Conservation (phyloP, 192 early-diverging fungal species). For the Gonapodya sp. region DNA sequence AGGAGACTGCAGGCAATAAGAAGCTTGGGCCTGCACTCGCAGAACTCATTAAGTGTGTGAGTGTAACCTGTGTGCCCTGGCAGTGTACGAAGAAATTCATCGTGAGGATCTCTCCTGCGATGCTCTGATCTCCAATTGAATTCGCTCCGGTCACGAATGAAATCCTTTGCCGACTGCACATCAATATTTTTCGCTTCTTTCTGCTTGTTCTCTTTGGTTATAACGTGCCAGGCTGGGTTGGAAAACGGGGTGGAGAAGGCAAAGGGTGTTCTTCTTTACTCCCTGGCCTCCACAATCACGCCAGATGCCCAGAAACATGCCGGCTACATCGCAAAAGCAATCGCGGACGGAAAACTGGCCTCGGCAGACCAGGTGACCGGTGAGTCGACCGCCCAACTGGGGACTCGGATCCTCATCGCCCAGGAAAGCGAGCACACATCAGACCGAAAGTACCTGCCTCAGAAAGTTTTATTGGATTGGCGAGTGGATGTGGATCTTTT, state of each 20-base stretch:
- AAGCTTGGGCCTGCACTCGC: slow-evolving; percentile 76
- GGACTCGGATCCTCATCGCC: neutral
- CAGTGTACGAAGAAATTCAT: too few relatives aligned
- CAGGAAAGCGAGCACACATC: neutral
- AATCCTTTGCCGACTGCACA: too few relatives aligned
- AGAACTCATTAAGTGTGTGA: slow-evolving; percentile 58
- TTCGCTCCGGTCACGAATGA: too few relatives aligned
- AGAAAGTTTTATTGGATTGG: neutral
- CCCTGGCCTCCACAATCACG: slow-evolving; percentile 76
- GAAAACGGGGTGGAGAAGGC: slow-evolving; percentile 33
- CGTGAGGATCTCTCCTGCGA: too few relatives aligned
- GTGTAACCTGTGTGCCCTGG: slow-evolving; percentile 26
- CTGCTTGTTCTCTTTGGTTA: neutral
- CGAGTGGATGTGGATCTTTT: neutral
- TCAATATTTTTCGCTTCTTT: too few relatives aligned
- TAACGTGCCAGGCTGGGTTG: slow-evolving; percentile 7
- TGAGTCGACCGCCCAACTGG: slow-evolving; percentile 19
- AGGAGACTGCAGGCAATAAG: slow-evolving; percentile 92
- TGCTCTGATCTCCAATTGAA: too few relatives aligned
- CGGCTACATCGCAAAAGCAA: slow-evolving; percentile 71
- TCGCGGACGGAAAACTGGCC: slow-evolving; percentile 55
- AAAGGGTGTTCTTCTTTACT: slow-evolving; percentile 71
- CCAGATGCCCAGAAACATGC: slow-evolving; percentile 64
- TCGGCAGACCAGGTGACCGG: slow-evolving; percentile 79
- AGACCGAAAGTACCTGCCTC: too few relatives aligned